Evolutionary conservation across 108 stramenopile genomes (phyloP).

Genomic region (Schizochytrium sp.): DNA sequence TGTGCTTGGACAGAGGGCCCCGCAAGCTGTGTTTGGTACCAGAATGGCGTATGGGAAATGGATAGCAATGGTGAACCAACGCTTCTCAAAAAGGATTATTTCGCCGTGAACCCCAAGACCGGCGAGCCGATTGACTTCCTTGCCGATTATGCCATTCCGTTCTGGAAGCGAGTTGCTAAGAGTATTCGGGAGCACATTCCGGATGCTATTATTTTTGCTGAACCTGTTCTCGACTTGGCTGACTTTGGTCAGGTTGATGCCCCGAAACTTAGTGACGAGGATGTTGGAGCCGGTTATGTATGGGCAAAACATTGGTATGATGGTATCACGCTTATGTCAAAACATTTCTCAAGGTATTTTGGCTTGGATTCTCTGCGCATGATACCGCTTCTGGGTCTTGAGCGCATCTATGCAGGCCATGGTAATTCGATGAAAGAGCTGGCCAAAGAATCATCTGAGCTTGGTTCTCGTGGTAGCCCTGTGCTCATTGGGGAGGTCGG

Average conservation of each 20-base stretch:
- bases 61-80: background rate
- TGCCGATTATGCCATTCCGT: slow-evolving; percentile 45
- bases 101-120: background rate
- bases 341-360: slow-evolving; percentile 66
- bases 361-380: slow-evolving; percentile 65
- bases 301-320: slow-evolving; percentile 74
- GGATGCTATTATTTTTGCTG: slow-evolving; percentile 60
- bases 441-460: slow-evolving; percentile 51
- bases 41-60: slow-evolving; percentile 52
- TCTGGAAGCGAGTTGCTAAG: slow-evolving; percentile 32
- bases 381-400: slow-evolving; percentile 64
- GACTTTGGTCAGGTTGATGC: background rate
- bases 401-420: slow-evolving; percentile 63
- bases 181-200: slow-evolving; percentile 58
- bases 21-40: slow-evolving; percentile 21
- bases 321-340: slow-evolving; percentile 71
- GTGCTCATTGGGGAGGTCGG: slow-evolving; percentile 71
- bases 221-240: slow-evolving; percentile 60
- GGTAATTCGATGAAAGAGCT: slow-evolving; percentile 46
- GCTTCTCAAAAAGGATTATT: slow-evolving; percentile 5
- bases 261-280: slow-evolving; percentile 15
- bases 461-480: slow-evolving; percentile 65
- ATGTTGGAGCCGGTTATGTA: slow-evolving; percentile 59
- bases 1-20: slow-evolving; percentile 60
- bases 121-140: slow-evolving; percentile 13